Conservation (phyloP, 2,329 filamentous ascomycete genomes). For the Ceratocystis cacaofunesta region DNA sequence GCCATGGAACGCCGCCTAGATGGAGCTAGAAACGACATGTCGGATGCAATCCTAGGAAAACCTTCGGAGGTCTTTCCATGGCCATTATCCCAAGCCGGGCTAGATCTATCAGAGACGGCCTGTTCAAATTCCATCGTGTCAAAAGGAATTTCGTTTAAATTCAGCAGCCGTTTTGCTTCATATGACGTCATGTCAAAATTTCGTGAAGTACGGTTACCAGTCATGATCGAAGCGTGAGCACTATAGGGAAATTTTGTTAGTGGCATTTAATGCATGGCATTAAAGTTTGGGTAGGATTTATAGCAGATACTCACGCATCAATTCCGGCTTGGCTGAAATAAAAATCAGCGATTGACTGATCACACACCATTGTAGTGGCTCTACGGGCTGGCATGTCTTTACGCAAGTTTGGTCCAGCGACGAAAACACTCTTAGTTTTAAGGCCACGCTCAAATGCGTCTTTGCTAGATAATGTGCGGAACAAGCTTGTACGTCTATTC, state of each 20-base stretch:
- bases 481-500: constrained; percentile 12
- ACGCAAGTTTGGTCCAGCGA: neutral
- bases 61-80: constrained; percentile 13
- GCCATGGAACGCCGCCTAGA: constrained; percentile 34
- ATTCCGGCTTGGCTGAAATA: constrained; percentile 15
- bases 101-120: constrained; percentile 26
- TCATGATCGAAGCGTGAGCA: constrained; percentile 6
- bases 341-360: constrained; percentile 8
- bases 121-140: constrained; percentile 23
- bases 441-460: constrained; percentile 1
- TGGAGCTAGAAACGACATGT: constrained; percentile 33
- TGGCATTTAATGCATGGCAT: too few relatives aligned
- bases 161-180: constrained; percentile 31
- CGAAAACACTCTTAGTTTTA: constrained; percentile 12
- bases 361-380: constrained; percentile 9
- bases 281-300: neutral
- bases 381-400: constrained; percentile 1
- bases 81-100: constrained; percentile 21
- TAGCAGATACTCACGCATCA: constrained; percentile 11
- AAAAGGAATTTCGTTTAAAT: constrained; percentile 26
- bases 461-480: constrained; percentile 12
- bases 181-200: constrained; percentile 32
- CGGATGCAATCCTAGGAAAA: constrained; percentile 32
- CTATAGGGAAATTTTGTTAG: constrained; percentile 3
- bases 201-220: constrained; percentile 27